Percentiles rank a stretch among this genome's conserved stretches.
Conservation (phyloP, 768 basidiomycete genomes). For the Stropharia rugosoannulata region DNA sequence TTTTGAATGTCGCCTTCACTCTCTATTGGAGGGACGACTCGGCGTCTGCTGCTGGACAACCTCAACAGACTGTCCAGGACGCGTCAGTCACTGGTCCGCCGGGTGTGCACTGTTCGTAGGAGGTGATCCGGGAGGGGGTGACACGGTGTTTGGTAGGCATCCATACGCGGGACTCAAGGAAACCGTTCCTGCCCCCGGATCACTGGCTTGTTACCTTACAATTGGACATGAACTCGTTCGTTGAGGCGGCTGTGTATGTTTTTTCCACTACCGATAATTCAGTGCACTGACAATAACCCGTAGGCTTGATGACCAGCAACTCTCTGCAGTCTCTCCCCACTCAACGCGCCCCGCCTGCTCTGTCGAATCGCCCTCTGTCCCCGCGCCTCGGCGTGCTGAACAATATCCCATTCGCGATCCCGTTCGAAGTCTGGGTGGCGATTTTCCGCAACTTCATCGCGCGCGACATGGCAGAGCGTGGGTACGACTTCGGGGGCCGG, state of each 20-base stretch:
- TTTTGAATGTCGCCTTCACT: conserved; percentile 83
- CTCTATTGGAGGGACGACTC: conserved; percentile 53
- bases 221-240: conserved; percentile 57
- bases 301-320: conserved; percentile 15
- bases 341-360: conserved; percentile 14
- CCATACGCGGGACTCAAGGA: conserved; percentile 85
- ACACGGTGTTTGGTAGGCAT: conserved; percentile 80
- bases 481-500: conserved; percentile 10
- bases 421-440: conserved; percentile 84
- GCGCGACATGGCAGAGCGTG: conserved; percentile 18
- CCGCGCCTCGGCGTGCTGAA: conserved; percentile 90
- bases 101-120: conserved; percentile 55
- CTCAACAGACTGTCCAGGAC: conserved; percentile 10
- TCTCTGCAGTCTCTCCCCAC: background rate
- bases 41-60: conserved; percentile 9
- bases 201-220: conserved; percentile 77
- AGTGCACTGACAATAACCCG: background rate
- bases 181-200: conserved; percentile 76
- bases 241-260: conserved; percentile 82
- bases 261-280: conserved; percentile 1
- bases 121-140: conserved; percentile 70
- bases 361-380: conserved; percentile 72
- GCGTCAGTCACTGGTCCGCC: conserved; percentile 4
- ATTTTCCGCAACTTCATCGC: conserved; percentile 86
- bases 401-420: conserved; percentile 94